Evolutionary conservation across 148 eudicot species (phyloP).

Genomic region (Bassia scoparia): DNA sequence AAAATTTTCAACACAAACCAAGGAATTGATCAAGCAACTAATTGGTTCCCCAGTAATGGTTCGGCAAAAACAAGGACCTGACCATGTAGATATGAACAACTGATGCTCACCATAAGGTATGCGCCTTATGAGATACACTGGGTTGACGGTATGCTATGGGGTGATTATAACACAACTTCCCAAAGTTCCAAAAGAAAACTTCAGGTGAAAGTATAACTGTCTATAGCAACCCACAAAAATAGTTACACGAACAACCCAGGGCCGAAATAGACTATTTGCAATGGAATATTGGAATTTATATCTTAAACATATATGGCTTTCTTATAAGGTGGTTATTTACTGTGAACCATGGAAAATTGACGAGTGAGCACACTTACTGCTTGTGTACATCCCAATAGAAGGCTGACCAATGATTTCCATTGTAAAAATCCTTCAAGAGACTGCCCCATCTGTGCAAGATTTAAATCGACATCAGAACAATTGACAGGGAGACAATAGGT

Average conservation of each 20-base stretch:
- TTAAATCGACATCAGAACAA: background rate
- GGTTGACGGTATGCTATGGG: background rate
- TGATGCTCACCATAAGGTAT: background rate
- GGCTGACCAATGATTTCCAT: constrained; percentile 86
- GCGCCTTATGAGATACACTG: background rate
- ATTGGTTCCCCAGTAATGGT: background rate
- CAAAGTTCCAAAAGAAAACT: background rate
- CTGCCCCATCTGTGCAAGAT: constrained; percentile 86
- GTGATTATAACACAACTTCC: background rate
- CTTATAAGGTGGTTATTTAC: background rate
- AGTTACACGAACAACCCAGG: background rate
- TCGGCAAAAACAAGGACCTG: background rate
- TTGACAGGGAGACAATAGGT: background rate
- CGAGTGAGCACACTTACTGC: constrained; percentile 60
- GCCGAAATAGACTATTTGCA: background rate
- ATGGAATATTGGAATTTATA: background rate
- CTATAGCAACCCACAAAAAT: background rate
- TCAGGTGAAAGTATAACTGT: background rate
- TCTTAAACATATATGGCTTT: background rate
- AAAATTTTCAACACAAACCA: background rate
- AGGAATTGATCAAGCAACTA: background rate
- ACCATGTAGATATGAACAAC: background rate
- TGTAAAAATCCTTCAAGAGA: constrained; percentile 92
- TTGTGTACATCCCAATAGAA: constrained; percentile 77
- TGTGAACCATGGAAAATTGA: constrained; percentile 4